Evolutionary conservation across 192 early-diverging fungal genomes (phyloP).

Genomic region (Rhizophagus clarus): DNA sequence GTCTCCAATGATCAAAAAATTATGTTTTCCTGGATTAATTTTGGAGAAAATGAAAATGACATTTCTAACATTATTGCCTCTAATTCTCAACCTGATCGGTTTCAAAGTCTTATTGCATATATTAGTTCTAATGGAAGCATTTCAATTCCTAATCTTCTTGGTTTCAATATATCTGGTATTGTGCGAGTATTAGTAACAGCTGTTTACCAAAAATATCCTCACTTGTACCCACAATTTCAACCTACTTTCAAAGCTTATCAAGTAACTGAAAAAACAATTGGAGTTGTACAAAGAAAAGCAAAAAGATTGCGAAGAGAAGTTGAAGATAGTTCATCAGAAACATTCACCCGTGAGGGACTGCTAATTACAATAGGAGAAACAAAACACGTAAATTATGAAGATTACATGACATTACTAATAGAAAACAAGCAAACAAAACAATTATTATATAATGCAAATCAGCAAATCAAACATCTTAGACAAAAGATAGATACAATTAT

Average conservation of each 20-base stretch:
- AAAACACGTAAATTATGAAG: not conserved
- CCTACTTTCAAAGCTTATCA: not conserved
- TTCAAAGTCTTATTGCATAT: too few relatives aligned
- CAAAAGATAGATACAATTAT: not conserved
- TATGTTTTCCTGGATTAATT: too few relatives aligned
- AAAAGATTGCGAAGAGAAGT: not conserved
- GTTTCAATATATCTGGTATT: too few relatives aligned
- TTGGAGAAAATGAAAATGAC: too few relatives aligned
- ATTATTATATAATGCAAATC: not conserved
- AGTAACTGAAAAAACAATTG: not conserved
- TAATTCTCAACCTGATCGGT: too few relatives aligned
- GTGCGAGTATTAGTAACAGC: too few relatives aligned
- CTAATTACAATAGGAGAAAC: not conserved
- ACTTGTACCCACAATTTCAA: not conserved
- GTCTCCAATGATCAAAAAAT: too few relatives aligned
- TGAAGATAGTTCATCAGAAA: not conserved
- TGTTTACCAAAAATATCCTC: too few relatives aligned
- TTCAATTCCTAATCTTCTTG: too few relatives aligned
- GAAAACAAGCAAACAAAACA: not conserved
- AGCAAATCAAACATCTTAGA: not conserved
- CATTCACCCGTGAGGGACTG: not conserved
- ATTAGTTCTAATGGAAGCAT: too few relatives aligned
- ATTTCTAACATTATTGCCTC: too few relatives aligned
- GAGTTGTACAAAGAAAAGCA: not conserved
- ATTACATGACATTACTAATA: not conserved